Percentiles rank a stretch among this genome's conserved stretches.
phyloP scores from a whole-genome alignment of 2,329 filamentous ascomycete species.

The Aspergillus sp. region DNA sequence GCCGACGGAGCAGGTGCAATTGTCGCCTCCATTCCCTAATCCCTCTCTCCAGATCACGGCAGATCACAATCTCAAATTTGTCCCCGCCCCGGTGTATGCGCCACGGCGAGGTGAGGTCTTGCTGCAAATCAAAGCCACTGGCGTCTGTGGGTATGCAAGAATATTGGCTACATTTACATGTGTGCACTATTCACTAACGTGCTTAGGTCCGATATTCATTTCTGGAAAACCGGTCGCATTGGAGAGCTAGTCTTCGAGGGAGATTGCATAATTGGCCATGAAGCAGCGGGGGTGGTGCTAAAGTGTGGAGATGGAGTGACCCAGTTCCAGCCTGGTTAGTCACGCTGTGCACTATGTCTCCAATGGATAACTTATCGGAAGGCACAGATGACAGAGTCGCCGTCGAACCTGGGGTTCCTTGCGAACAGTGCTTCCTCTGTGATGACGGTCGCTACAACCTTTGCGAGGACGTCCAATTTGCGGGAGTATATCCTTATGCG shows the following conservation, averaged over 20 bases:
- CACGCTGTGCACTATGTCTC: not conserved
- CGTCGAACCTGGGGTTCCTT: slow-evolving; percentile 67
- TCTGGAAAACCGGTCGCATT: slow-evolving; percentile 67
- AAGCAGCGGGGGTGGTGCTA: slow-evolving; percentile 63
- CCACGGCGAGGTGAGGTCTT: slow-evolving; percentile 59
- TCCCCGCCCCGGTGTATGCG: slow-evolving; percentile 59
- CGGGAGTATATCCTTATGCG: slow-evolving; percentile 62
- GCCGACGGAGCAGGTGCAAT: not conserved
- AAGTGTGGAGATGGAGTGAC: slow-evolving; percentile 58
- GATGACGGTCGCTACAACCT: slow-evolving; percentile 64
- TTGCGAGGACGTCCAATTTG: slow-evolving; percentile 63
- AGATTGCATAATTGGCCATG: slow-evolving; percentile 67
- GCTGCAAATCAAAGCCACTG: slow-evolving; percentile 64
- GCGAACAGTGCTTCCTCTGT: slow-evolving; percentile 62
- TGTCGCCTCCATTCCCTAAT: slow-evolving; percentile 40
- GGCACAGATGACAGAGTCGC: slow-evolving; percentile 62
- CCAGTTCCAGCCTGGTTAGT: slow-evolving; percentile 50
- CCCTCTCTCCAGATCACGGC: slow-evolving; percentile 62
- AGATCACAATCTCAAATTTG: slow-evolving; percentile 60
- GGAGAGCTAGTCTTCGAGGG: slow-evolving; percentile 63
- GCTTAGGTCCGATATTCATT: slow-evolving; percentile 65
- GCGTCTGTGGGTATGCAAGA: slow-evolving; percentile 60
- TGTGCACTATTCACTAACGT: not conserved
- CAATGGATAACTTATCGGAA: not conserved
- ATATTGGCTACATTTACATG: not conserved